Evolutionary conservation across 805 yeast genomes (phyloP).

Genomic region (Starmera pachycereana): DNA sequence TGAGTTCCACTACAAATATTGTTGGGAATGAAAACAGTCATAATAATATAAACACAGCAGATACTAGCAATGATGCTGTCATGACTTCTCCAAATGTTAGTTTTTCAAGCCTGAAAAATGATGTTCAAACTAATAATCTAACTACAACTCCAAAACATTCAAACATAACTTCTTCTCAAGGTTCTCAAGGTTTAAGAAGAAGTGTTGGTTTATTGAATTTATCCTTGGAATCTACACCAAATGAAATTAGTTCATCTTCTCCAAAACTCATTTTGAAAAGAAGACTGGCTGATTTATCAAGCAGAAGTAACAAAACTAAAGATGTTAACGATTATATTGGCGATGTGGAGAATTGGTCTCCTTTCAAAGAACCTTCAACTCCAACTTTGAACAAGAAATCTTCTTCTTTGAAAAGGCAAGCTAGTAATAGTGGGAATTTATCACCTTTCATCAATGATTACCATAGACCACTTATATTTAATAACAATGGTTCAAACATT

Average conservation of each 20-base stretch:
- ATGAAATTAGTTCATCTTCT: slow-evolving; percentile 8
- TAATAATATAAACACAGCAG: too few relatives aligned
- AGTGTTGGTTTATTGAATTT: slow-evolving; percentile 43
- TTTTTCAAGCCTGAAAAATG: not conserved
- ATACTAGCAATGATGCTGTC: not conserved
- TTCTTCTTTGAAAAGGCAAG: slow-evolving; percentile 17
- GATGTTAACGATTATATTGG: slow-evolving; percentile 11
- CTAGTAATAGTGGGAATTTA: slow-evolving; percentile 17
- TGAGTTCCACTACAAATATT: not conserved
- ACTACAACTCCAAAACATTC: slow-evolving; percentile 15
- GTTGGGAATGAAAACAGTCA: not conserved
- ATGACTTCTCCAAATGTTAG: not conserved
- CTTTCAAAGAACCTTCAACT: slow-evolving; percentile 18
- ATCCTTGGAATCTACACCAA: slow-evolving; percentile 31
- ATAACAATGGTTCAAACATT: slow-evolving; percentile 6
- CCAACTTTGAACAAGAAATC: slow-evolving; percentile 12
- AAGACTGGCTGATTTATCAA: slow-evolving; percentile 2
- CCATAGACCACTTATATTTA: slow-evolving; percentile 15
- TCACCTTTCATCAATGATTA: slow-evolving; percentile 19
- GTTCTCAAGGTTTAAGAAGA: slow-evolving; percentile 31
- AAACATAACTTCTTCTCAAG: slow-evolving; percentile 16
- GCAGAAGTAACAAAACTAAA: slow-evolving; percentile 2
- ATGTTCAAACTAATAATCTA: not conserved
- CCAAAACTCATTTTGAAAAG: slow-evolving; percentile 15
- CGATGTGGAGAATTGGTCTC: slow-evolving; percentile 22